Evolutionary conservation across 371 early-diverging fungal genomes (phyloP).

Genomic region (Sporodiniella umbellata): DNA sequence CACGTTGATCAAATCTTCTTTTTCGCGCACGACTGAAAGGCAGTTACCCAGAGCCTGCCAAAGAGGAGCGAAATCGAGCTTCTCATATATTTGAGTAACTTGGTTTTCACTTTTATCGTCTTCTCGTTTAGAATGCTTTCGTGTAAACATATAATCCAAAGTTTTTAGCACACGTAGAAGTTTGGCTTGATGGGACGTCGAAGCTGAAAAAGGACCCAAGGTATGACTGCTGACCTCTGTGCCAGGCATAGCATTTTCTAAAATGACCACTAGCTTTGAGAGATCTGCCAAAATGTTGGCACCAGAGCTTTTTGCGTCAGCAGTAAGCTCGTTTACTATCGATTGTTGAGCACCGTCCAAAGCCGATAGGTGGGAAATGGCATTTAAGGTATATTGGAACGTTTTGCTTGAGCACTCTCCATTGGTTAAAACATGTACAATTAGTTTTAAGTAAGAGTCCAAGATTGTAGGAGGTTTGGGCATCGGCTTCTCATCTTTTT

Average conservation of each 20-base stretch:
- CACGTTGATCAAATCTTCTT: conserved; percentile 80
- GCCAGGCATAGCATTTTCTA: conserved; percentile 56
- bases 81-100: conserved; percentile 66
- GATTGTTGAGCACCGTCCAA: conserved; percentile 69
- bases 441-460: conserved; percentile 68
- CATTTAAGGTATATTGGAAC: conserved; percentile 88
- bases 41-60: conserved; percentile 83
- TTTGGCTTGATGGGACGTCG: conserved; percentile 89
- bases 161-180: conserved; percentile 92
- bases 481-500: conserved; percentile 32
- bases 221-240: conserved; percentile 63
- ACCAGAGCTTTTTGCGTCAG: conserved; percentile 69
- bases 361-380: conserved; percentile 84
- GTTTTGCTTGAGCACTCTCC: conserved; percentile 93
- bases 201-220: conserved; percentile 73
- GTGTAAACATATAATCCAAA: conserved; percentile 79
- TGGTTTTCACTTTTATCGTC: conserved; percentile 51
- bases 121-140: conserved; percentile 29
- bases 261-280: conserved; percentile 52
- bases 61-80: conserved; percentile 66
- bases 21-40: conserved; percentile 69
- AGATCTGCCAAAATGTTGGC: conserved; percentile 68
- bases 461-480: conserved; percentile 73
- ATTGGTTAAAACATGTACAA: conserved; percentile 86
- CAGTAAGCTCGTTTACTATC: conserved; percentile 75